Evolutionary conservation across 495 filamentous ascomycete species (phyloP).

Genomic region (Penicillium fimorum): DNA sequence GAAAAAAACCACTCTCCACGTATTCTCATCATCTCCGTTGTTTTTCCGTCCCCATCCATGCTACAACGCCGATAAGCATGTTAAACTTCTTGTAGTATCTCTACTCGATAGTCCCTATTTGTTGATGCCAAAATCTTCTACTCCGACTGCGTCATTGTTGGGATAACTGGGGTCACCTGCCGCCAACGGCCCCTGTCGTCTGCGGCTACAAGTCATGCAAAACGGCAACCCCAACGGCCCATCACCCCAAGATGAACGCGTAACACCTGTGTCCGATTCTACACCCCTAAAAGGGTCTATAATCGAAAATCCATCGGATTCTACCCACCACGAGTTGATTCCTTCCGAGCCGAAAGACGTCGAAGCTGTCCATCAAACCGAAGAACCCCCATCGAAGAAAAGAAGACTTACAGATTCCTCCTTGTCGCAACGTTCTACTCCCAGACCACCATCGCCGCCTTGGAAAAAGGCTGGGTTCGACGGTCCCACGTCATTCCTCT

Average conservation of each 20-base stretch:
- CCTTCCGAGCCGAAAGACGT: constrained; percentile 34
- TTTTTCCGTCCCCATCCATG: constrained; percentile 41
- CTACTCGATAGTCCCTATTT: constrained; percentile 51
- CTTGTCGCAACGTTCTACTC: constrained; percentile 45
- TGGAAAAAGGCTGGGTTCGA: constrained; percentile 90
- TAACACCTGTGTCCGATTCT: constrained; percentile 39
- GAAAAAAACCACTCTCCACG: constrained; percentile 49
- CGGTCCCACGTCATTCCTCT: constrained; percentile 80
- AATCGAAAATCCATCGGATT: constrained; percentile 28
- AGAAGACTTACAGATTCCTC: constrained; percentile 61
- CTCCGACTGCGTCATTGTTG: constrained; percentile 62
- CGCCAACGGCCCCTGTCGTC: constrained; percentile 49
- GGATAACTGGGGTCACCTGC: constrained; percentile 62
- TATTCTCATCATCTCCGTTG: constrained; percentile 32
- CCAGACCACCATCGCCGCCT: constrained; percentile 70
- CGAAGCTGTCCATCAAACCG: constrained; percentile 37
- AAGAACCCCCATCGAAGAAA: constrained; percentile 66
- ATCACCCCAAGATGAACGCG: constrained; percentile 46
- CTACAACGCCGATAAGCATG: constrained; percentile 53
- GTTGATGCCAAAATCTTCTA: constrained; percentile 62
- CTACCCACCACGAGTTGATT: constrained; percentile 28
- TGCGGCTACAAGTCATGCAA: constrained; percentile 57
- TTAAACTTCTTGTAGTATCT: constrained; percentile 59
- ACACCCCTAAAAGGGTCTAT: constrained; percentile 25
- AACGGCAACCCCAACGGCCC: constrained; percentile 52